These are phyloP conservation scores for Blumeria hordei DNA, from an alignment of 2,329 filamentous ascomycete genomes.

Conservation along the genomic window DNA sequence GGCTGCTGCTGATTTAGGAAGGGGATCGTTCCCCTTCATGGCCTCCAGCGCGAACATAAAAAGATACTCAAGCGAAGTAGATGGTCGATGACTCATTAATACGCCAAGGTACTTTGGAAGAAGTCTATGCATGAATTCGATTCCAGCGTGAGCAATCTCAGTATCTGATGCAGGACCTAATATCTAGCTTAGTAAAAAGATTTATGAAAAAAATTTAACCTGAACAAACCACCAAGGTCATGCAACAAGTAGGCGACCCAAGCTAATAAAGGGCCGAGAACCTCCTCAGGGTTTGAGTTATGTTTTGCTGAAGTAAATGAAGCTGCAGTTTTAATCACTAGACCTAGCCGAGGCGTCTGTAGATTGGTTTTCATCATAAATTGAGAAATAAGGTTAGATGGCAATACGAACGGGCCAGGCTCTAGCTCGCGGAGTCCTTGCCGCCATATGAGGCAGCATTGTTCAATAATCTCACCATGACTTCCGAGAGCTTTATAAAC, in stretches of 20 bases:
- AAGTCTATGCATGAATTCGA: slow-evolving; percentile 45
- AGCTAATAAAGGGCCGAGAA: slow-evolving; percentile 28
- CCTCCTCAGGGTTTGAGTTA: slow-evolving; percentile 21
- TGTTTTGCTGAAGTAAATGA: slow-evolving; percentile 13
- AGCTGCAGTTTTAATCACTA: slow-evolving; percentile 2
- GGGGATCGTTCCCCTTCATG: slow-evolving; percentile 43
- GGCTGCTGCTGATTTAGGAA: slow-evolving; percentile 50
- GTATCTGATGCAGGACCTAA: slow-evolving; percentile 36
- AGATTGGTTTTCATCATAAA: slow-evolving; percentile 36
- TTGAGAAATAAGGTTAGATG: slow-evolving; percentile 36
- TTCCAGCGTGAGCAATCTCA: slow-evolving; percentile 47
- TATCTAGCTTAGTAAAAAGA: slow-evolving; percentile 2
- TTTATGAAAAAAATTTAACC: neutral
- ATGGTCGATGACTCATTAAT: slow-evolving; percentile 31
- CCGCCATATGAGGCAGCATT: slow-evolving; percentile 45
- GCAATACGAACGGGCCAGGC: slow-evolving; percentile 55
- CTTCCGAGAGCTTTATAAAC: slow-evolving; percentile 27
- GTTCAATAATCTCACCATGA: slow-evolving; percentile 45
- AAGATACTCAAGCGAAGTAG: slow-evolving; percentile 34
- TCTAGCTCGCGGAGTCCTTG: slow-evolving; percentile 52
- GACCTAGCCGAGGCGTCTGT: slow-evolving; percentile 39
- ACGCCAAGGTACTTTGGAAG: slow-evolving; percentile 35
- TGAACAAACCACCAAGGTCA: slow-evolving; percentile 29
- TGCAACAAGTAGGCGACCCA: slow-evolving; percentile 40
- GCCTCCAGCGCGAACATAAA: slow-evolving; percentile 50